phyloP scores from a whole-genome alignment of 352 stramenopile genomes.

The Blastocystis hominis region DNA sequence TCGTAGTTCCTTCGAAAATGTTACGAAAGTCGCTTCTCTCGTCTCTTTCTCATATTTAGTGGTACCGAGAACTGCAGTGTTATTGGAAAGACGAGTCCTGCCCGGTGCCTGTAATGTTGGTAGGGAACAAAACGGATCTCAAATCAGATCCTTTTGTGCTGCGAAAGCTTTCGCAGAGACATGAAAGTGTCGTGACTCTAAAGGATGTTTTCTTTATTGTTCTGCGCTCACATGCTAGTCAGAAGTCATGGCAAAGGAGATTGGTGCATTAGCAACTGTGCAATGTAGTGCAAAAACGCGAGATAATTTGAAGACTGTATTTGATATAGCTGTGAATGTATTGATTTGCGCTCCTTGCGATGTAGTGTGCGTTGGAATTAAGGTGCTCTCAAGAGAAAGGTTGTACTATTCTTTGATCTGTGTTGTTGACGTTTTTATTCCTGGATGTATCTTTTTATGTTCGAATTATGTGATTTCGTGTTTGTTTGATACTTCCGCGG shows the following conservation, averaged over 20 bases:
- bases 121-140: slow-evolving; percentile 36
- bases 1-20: slow-evolving; percentile 15
- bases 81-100: slow-evolving; percentile 27
- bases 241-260: neutral
- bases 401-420: neutral
- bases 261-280: neutral
- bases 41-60: neutral
- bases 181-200: slow-evolving; percentile 19
- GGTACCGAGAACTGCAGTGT: neutral
- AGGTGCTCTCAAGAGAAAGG: neutral
- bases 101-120: slow-evolving; percentile 12
- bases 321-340: slow-evolving; percentile 32
- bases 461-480: too few species aligned
- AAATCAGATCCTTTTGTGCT: neutral
- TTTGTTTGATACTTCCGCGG: too few species aligned
- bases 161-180: neutral
- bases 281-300: slow-evolving; percentile 37
- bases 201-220: neutral
- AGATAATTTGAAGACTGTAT: slow-evolving; percentile 22
- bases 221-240: neutral
- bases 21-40: neutral
- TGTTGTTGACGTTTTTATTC: too few species aligned
- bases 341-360: neutral
- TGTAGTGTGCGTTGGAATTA: slow-evolving; percentile 5
- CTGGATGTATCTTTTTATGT: too few species aligned